Evolutionary conservation across 768 basidiomycete species (phyloP).

Genomic region (Ramaria rubella): DNA sequence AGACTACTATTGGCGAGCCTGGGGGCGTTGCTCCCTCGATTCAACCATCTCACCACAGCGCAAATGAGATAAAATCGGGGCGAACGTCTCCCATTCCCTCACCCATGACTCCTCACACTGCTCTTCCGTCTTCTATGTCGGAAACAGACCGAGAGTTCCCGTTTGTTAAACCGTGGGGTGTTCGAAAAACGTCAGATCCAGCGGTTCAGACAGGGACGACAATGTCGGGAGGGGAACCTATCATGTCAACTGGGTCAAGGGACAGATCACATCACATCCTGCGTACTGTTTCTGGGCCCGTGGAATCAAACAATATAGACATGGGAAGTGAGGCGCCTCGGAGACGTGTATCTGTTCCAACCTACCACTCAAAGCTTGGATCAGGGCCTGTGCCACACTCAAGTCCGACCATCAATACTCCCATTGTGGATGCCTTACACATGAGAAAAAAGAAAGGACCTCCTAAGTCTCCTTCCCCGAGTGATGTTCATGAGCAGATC

Average conservation of each 20-base stretch:
- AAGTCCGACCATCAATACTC: not conserved
- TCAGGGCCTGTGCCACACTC: not conserved
- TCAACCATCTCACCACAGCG: not conserved
- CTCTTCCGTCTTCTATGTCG: not conserved
- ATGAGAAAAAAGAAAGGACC: not conserved
- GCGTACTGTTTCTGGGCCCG: not conserved
- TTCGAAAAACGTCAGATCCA: not conserved
- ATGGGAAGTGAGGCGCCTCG: not conserved
- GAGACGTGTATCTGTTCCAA: not conserved
- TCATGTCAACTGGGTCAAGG: not conserved
- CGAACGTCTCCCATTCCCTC: not conserved
- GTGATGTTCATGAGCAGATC: not conserved
- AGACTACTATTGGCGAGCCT: not conserved
- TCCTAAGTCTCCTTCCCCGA: not conserved
- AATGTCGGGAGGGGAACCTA: not conserved
- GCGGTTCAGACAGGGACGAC: not conserved
- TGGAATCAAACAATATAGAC: not conserved
- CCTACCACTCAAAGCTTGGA: not conserved
- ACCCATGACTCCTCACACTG: constrained; percentile 1
- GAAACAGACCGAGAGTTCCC: not conserved
- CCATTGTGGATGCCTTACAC: not conserved
- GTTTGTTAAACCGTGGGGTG: not conserved
- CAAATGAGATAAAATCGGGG: not conserved
- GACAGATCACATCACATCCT: not conserved
- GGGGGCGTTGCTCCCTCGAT: not conserved